A percentile compares a stretch with the other conserved stretches of the same genome.
Conservation (phyloP, 2,329 filamentous ascomycete species). For the Xylariaceae sp. region DNA sequence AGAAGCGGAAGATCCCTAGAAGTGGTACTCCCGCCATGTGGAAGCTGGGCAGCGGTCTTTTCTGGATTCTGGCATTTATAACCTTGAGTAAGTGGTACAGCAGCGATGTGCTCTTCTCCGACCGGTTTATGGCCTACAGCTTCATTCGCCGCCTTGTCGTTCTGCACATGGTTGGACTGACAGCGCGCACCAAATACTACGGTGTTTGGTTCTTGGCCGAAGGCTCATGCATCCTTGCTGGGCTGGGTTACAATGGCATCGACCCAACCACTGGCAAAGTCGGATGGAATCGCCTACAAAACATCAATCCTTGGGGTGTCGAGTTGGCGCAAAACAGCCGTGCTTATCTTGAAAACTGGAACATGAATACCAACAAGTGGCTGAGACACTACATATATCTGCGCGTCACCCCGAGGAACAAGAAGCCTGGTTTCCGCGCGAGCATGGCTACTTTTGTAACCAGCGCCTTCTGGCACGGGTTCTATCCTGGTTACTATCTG, state of each 20-base stretch:
- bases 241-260: constrained; percentile 90
- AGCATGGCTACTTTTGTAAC: constrained; percentile 92
- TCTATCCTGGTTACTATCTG: constrained; percentile 95
- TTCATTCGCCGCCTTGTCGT: constrained; percentile 72
- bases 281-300: constrained; percentile 82
- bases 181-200: constrained; percentile 88
- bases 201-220: constrained; percentile 93
- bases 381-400: constrained; percentile 93
- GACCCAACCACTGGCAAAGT: constrained; percentile 81
- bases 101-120: constrained; percentile 58
- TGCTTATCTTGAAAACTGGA: constrained; percentile 88
- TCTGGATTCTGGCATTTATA: constrained; percentile 78
- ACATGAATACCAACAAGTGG: constrained; percentile 98
- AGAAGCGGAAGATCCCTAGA: constrained; percentile 87
- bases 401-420: constrained; percentile 88
- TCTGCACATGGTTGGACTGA: constrained; percentile 79
- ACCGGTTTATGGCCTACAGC: constrained; percentile 62
- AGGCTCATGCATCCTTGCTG: constrained; percentile 88
- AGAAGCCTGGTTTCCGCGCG: constrained; percentile 93
- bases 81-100: constrained; percentile 66
- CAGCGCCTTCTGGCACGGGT: constrained; percentile 96
- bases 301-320: constrained; percentile 80
- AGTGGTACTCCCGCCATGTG: constrained; percentile 79
- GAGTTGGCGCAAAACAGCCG: constrained; percentile 93
- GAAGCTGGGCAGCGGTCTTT: constrained; percentile 69